Base-by-base conservation (phyloP, 176 grass and related monocot species). In the Neostapfia colusana region DNA sequence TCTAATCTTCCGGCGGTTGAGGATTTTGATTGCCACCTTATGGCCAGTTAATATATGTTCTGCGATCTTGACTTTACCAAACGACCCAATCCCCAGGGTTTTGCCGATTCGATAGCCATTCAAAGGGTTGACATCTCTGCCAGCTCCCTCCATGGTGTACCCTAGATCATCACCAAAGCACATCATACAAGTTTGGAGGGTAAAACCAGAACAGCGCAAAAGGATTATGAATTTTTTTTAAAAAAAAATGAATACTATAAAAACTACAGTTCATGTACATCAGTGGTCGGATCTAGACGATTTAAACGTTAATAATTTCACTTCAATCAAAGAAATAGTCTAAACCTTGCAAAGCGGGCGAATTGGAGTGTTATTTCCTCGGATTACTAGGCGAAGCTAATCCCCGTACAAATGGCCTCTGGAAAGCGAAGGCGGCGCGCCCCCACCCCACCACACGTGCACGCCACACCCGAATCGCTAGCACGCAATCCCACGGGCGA, bases 11-110 rank as follows among this genome's bases (percentile, higher is more conserved):
- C 77, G 81, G 54, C 90, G 90, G 27, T 93, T 97, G 44, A 97
- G 88, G 55, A 97, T 93, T 73, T 97, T 97, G 59, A 97, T 91
- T 1, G 93, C 93, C 48, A 97, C 93, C 62, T 85, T 91, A 69
- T 91, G 82, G 6, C 93, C 86, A 3, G 93, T 97, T 36, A 87
- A 74, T 49, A 91, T 85, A 77, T 97, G 93, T 28, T 91, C 86
- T 1, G 93, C 93, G 10, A 97, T 89, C 79, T 97, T 97, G 15
- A 97, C 93, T 67, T 97, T 97, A 1, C 90, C 88, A 4, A 91
- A 91, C 15, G 93, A 87, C 0, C 93, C 93, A 75, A 93, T 97
- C 37, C 90, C 93, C 6, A 97, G 73, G 40, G 83, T 97, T 82
- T 97, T 97, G 64, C 90, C 88, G 21, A 97, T 83, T 10, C 80